phyloP scores from a whole-genome alignment of 164 flowering plant species.

The Amborella trichopoda region DNA sequence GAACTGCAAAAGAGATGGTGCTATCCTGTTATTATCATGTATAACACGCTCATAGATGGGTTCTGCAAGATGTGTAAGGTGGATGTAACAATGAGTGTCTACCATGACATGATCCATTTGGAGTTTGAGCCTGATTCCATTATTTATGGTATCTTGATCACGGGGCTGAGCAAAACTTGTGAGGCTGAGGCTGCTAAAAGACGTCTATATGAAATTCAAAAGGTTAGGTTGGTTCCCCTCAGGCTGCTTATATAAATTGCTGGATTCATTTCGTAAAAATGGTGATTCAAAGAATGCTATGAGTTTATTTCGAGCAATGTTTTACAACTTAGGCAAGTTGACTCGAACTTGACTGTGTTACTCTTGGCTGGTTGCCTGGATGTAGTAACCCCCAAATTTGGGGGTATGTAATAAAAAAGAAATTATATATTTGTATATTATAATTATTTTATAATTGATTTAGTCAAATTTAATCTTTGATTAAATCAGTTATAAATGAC shows the following conservation, averaged over 20 bases:
- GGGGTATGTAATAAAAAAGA: too few species aligned
- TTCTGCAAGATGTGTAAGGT: conserved; percentile 25
- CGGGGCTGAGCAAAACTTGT: conserved; percentile 46
- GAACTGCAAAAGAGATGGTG: too few species aligned
- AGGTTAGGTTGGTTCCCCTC: conserved; percentile 30
- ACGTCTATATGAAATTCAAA: conserved; percentile 32
- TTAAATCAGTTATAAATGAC: too few species aligned
- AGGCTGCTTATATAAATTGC: conserved; percentile 36
- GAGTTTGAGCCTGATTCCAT: conserved; percentile 35
- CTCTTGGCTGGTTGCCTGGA: too few species aligned
- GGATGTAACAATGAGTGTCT: conserved; percentile 31
- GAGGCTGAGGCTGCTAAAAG: conserved; percentile 48
- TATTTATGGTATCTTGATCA: conserved; percentile 40
- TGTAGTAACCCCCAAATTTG: too few species aligned
- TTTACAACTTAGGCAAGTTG: too few species aligned
- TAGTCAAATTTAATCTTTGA: too few species aligned
- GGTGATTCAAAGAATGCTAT: conserved; percentile 38
- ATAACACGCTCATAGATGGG: conserved; percentile 36
- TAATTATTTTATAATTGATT: too few species aligned
- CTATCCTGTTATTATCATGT: conserved; percentile 24
- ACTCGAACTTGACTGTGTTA: too few species aligned
- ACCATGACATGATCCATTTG: conserved; percentile 29
- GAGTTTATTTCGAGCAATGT: conserved; percentile 41
- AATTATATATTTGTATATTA: too few species aligned
- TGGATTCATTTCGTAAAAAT: conserved; percentile 41